Base-by-base conservation (phyloP, 768 basidiomycete genomes). In the Termitomyces sp. region DNA sequence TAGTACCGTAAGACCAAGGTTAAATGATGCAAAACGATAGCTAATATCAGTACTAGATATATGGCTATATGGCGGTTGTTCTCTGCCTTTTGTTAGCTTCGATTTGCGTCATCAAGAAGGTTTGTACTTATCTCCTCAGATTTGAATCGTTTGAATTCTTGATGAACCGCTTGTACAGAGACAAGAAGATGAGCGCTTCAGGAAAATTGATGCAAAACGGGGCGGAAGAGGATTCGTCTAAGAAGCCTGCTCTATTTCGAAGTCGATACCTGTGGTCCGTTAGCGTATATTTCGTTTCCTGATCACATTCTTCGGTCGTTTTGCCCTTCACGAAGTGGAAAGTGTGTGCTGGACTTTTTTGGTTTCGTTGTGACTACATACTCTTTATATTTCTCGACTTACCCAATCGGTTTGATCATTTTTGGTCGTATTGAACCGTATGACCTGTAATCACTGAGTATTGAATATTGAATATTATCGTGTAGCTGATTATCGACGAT, bases 281-380 rank as follows among this genome's bases (percentile, higher is more conserved):
- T 3, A 6, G 22, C 11, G 22, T 48, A 28, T 7, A 36, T n/a
- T 20, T 51, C 22, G 9, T 33, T 59, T 33, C 16, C 16, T 49
- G 24, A 39, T 7, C 18, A 16, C 24, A 42, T 28, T 53, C 2
- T 40, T 60, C 32, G 22, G 20, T 57, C 18, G 11, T 35, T 11
- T 6, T 3, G 36, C 38, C 36, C 16, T 28, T 36, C 35, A 18
- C 7, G 15, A 18, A 39, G 4, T 1, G 22, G 18, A 49, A n/a
- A 8, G 28, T 32, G n/a, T n/a, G n/a, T n/a, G n/a, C n/a, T 32
- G 28, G 13, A 2, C 6, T 2, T 8, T 11, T 28, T 40, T 95
- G 94, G 96, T 95, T 95, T 96, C 94, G 94, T 96, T 96, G 94
- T 96, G 95, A n/a, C n/a, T n/a, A 28, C 28, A 28, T 28, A 28